Evolutionary conservation across 108 stramenopile genomes (phyloP), one percentile per base, ranked within the genome.

Genomic region (Pseudonitzschia delicatissima): DNA sequence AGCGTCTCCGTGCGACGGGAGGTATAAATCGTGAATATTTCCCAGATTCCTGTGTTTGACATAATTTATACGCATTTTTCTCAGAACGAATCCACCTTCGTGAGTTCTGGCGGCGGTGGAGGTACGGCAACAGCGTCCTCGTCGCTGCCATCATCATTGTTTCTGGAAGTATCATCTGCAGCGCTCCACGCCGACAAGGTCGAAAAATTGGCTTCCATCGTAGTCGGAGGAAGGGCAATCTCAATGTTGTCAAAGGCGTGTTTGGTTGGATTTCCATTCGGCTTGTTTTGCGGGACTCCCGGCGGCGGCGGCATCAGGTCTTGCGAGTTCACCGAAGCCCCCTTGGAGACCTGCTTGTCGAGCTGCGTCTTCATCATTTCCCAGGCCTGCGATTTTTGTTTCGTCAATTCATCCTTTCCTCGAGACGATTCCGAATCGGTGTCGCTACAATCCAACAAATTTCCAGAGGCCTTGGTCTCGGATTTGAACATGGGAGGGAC

Each of bases 371-470:
- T 48, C 75, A 83, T 59, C 50, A 66, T 79, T 58, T 76, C 75
- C 82, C 78, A 79, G 11, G 74, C 82, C 27, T 61, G 58, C 58
- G 57, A 66, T 45, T 76, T 73, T 35, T 63, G 65, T 0, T 61
- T 40, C 0, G 57, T 57, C n/a, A 75, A 2, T 33, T 64, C 12
- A 26, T 60, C 57, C 28, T 68, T 69, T 4, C 59, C 55, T 13
- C 73, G 67, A 12, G 65, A 69, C 25, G 70, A 72, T 51, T 83
- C 82, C 6, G 78, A 79, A 37, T 84, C 83, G 4, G 79, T 77
- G 55, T 84, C 83, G 37, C 68, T 73, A 37, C 82, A 83, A 37
- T 80, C 83, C 25, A 84, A 45, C 45, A 84, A 34, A 51, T 71
- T 77, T 6, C 51, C 73, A 21, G 58, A 71, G 0, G 83, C 73